These are phyloP conservation scores for Alternaria solani DNA, from an alignment of 2,329 filamentous ascomycete species.

Conservation along the genomic window DNA sequence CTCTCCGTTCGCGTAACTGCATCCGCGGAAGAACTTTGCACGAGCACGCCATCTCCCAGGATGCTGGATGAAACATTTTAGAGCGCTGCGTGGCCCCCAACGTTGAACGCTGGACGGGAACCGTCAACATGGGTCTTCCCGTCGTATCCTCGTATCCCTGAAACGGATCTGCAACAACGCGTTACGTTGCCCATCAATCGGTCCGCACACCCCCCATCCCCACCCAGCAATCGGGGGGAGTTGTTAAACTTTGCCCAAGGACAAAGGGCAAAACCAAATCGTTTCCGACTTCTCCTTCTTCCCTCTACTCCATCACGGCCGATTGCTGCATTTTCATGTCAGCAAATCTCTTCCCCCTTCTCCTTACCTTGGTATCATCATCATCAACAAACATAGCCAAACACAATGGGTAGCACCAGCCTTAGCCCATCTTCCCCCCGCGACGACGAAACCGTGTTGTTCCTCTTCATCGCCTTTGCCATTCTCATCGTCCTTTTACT, in stretches of 20 bases:
- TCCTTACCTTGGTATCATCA: too few relatives aligned
- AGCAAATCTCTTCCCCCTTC: neutral
- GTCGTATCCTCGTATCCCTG: slow-evolving; percentile 3
- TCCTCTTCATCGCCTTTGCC: slow-evolving; percentile 39
- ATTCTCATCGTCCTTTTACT: slow-evolving; percentile 36
- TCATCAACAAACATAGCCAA: neutral
- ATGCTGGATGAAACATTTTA: neutral
- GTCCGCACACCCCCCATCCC: neutral
- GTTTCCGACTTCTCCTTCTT: neutral
- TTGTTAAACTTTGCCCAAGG: neutral
- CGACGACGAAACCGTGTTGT: slow-evolving; percentile 26
- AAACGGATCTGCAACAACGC: slow-evolving; percentile 24
- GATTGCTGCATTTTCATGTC: too few relatives aligned
- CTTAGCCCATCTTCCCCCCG: neutral
- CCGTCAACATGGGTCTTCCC: neutral
- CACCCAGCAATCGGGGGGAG: neutral
- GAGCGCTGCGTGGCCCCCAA: neutral
- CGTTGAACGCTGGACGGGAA: neutral
- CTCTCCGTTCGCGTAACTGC: neutral
- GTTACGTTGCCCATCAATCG: slow-evolving; percentile 1
- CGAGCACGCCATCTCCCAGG: neutral
- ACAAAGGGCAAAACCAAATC: neutral
- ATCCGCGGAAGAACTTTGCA: neutral
- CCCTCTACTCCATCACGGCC: neutral
- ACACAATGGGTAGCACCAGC: slow-evolving; percentile 5